These are phyloP conservation scores for Aspergillus cejpii DNA, from an alignment of 2,329 filamentous ascomycete genomes.

Conservation along the genomic window DNA sequence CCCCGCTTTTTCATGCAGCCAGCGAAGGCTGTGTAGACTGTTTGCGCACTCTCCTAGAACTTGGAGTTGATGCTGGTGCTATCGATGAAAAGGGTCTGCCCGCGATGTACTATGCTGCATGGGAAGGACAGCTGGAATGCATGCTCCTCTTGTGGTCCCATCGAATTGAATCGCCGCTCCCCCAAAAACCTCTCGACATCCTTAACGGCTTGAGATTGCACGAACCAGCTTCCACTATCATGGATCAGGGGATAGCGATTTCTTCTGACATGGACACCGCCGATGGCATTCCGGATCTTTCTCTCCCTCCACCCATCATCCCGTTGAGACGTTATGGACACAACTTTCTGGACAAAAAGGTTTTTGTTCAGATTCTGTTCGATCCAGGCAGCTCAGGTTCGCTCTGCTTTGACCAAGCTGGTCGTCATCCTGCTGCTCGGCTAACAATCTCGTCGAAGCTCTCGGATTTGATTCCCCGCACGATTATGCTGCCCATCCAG, in stretches of 20 bases:
- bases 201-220: slow-evolving; percentile 31
- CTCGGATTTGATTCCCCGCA: slow-evolving; percentile 92
- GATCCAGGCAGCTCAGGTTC: slow-evolving; percentile 62
- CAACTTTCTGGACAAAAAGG: slow-evolving; percentile 97
- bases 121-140: slow-evolving; percentile 93
- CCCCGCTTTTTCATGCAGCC: slow-evolving; percentile 88
- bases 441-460: slow-evolving; percentile 95
- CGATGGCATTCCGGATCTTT: slow-evolving; percentile 86
- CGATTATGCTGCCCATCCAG: slow-evolving; percentile 89
- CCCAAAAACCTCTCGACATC: slow-evolving; percentile 30
- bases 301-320: slow-evolving; percentile 91
- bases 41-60: slow-evolving; percentile 70
- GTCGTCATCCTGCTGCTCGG: slow-evolving; percentile 89
- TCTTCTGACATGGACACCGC: slow-evolving; percentile 61
- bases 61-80: slow-evolving; percentile 69
- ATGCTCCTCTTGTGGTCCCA: slow-evolving; percentile 70
- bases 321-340: slow-evolving; percentile 90
- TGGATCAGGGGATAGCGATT: slow-evolving; percentile 33
- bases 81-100: slow-evolving; percentile 88
- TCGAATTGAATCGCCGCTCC: slow-evolving; percentile 16
- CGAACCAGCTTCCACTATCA: slow-evolving; percentile 18
- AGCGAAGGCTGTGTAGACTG: slow-evolving; percentile 93
- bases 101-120: slow-evolving; percentile 96
- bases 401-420: slow-evolving; percentile 92
- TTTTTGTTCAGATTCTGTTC: slow-evolving; percentile 88